A percentile compares a stretch with the other conserved stretches of the same genome.
Evolutionary conservation across 305 asterid genomes (phyloP).

Genomic region (Petunia hybrid): DNA sequence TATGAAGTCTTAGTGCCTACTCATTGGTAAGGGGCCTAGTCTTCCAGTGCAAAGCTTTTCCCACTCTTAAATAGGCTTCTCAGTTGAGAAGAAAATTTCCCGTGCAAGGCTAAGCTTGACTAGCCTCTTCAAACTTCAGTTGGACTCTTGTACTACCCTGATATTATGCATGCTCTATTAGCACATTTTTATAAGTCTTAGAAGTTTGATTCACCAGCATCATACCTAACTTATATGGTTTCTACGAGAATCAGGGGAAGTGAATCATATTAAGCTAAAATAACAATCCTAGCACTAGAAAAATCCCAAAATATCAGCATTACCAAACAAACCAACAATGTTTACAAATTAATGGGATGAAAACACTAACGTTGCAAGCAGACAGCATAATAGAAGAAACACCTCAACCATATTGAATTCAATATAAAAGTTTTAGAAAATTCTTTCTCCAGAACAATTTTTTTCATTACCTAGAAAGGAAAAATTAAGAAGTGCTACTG

Average conservation of each 20-base stretch:
- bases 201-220: not conserved
- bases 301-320: not conserved
- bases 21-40: not conserved
- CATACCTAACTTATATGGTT: not conserved
- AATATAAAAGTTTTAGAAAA: not conserved
- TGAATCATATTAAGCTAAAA: not conserved
- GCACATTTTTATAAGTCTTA: not conserved
- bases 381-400: not conserved
- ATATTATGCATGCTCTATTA: not conserved
- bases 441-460: not conserved
- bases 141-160: too few species aligned
- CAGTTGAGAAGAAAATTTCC: not conserved
- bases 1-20: not conserved
- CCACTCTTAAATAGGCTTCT: not conserved
- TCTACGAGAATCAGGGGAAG: not conserved
- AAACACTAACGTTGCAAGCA: not conserved
- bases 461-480: too few species aligned
- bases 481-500: not conserved
- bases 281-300: not conserved
- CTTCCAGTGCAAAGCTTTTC: too few species aligned
- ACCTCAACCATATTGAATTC: not conserved
- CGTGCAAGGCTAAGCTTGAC: not conserved
- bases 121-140: not conserved
- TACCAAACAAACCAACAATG: not conserved
- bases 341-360: not conserved